Evolutionary conservation across 768 basidiomycete genomes (phyloP).

Genomic region (Mycena amicta): DNA sequence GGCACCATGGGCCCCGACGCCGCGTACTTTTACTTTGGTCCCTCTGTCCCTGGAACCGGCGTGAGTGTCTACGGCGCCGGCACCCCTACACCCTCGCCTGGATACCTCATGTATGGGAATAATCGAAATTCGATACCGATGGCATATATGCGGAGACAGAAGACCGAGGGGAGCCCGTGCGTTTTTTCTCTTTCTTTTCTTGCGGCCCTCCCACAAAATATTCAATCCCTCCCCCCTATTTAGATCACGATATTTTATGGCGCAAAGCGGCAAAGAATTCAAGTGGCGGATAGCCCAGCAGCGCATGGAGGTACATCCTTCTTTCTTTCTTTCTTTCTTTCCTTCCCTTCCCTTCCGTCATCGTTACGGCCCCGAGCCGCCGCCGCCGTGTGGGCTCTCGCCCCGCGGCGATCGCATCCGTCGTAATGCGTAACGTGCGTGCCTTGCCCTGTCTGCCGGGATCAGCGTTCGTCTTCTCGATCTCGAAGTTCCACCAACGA

Average conservation of each 20-base stretch:
- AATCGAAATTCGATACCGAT: slow-evolving; percentile 57
- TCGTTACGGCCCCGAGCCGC: too few species aligned
- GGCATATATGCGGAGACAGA: slow-evolving; percentile 58
- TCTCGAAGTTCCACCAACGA: neutral
- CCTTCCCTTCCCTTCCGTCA: neutral
- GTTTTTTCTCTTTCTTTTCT: slow-evolving; percentile 29
- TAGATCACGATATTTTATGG: slow-evolving; percentile 76
- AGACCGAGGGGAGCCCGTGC: slow-evolving; percentile 63
- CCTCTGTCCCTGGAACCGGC: slow-evolving; percentile 9
- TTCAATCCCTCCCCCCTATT: slow-evolving; percentile 2
- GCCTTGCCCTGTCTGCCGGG: neutral
- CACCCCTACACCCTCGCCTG: slow-evolving; percentile 53
- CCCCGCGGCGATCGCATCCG: too few species aligned
- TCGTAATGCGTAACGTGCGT: neutral
- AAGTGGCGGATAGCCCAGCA: slow-evolving; percentile 72
- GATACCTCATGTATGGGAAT: slow-evolving; percentile 72
- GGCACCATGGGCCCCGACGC: slow-evolving; percentile 80
- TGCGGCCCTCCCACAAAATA: too few species aligned
- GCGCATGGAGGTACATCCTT: slow-evolving; percentile 63
- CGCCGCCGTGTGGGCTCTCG: too few species aligned
- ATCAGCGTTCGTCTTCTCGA: neutral
- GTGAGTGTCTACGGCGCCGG: slow-evolving; percentile 12
- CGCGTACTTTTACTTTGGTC: slow-evolving; percentile 74
- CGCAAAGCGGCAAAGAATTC: slow-evolving; percentile 67
- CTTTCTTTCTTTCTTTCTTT: slow-evolving; percentile 2